Base-by-base conservation (phyloP, 2,329 filamentous ascomycete genomes). In the Sclerotinia glacialis region DNA sequence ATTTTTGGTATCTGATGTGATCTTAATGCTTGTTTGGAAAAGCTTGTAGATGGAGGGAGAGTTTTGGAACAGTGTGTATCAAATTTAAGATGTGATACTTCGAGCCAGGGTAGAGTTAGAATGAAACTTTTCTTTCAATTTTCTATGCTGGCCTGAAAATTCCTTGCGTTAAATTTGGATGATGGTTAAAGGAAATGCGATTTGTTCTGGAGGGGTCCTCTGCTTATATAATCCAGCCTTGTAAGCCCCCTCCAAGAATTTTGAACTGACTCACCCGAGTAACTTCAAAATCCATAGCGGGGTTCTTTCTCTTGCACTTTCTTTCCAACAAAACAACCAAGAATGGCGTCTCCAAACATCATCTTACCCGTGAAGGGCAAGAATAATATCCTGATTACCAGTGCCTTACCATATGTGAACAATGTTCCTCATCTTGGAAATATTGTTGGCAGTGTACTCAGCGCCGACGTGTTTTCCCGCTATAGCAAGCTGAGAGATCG, bases 341-440 rank as follows among this genome's bases (percentile, higher is more conserved):
- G 5, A 53, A 76, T 76, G 74, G 71, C 72, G 56, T 68, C 67
- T 49, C 37, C 69, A 44, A 71, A 72, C n/a, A 70, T 73, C 69
- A 85, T 89, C 69, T 78, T 91, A 71, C 90, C 90, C 71, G 79
- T 86, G 74, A 80, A 86, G 76, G 90, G 89, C 72, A 89, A 96
- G 83, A 85, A 88, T 74, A 98, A 97, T 78, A 87, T 96, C 73
- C 85, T 98, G 69, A 89, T 98, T 74, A 97, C 94, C 53, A 94
- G 90, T 73, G 93, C 93, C n/a, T 79, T 97, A 58, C 93, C 93
- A 52, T 97, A 97, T 74, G 90, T 92, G 71, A 87, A 89, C 78
- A 86, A 89, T 74, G 86, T 90, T 40, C 90, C 93, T 59, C 93
- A 97, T 80, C 81, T 97, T 73, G 93, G 92, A 69, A 96, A 96